Base-by-base conservation (phyloP, 2,329 filamentous ascomycete species). In the Xylariaceae sp. region DNA sequence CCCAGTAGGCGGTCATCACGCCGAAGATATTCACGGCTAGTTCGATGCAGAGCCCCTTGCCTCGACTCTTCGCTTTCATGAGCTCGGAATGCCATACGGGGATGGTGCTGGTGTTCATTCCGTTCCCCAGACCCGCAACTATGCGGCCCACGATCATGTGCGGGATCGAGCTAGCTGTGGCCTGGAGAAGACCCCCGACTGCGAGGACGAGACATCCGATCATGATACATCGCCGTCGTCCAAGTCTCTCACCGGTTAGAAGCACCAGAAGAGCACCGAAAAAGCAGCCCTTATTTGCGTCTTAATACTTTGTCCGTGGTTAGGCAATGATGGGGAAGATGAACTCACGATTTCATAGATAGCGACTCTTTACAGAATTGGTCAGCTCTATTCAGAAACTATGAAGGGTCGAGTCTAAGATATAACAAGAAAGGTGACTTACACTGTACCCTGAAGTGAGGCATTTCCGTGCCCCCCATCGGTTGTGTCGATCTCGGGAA, bases 71-170 rank as follows among this genome's bases (percentile, higher is more conserved):
- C 2, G 81, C 74, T n/a, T 78, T 79, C 41, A 81, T 84, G 0
- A 80, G 83, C 67, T 86, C 84, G 0, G 82, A 83, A 26, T 86
- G 82, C 83, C 83, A 87, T 47, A 81, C 84, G 4, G 83, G 83
- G 12, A 82, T 77, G 1, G 78, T 80, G 0, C 73, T 74, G 0
- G 75, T 77, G 50, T 76, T 75, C 29, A 69, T 69, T 46, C 75
- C 74, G 56, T 77, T 75, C n/a, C 75, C 75, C 7, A 78, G 56
- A 7, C 76, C 76, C 2, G 76, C 77, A 42, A 79, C 73, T 47
- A 79, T 70, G 44, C 82, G 76, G 18, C 81, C 82, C 50, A 83
- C 71, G 62, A 86, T 83, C 63, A 86, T 78, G 64, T 85, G 81
- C 19, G 77, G 74, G 45, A 84, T 71, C 40, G 73, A 75, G 32